These are phyloP conservation scores for Candida endomychidarum DNA, from an alignment of 805 yeast species.

Conservation along the genomic window DNA sequence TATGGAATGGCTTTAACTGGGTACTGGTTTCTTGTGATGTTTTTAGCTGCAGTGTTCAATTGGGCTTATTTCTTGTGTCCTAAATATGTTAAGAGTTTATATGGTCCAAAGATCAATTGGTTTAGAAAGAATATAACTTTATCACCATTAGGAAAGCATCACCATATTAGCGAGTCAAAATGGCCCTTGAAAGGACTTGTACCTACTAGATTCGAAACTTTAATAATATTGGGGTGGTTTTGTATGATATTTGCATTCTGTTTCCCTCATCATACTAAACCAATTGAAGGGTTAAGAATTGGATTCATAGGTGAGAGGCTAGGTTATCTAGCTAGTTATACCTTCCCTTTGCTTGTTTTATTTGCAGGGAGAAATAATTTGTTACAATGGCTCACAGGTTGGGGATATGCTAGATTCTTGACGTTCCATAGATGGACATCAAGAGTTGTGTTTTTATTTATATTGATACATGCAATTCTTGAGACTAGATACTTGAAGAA, in stretches of 20 bases:
- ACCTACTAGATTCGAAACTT: slow-evolving; percentile 54
- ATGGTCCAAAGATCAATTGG: slow-evolving; percentile 15
- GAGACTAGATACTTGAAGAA: slow-evolving; percentile 40
- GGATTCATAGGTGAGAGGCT: slow-evolving; percentile 39
- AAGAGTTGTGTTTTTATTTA: slow-evolving; percentile 46
- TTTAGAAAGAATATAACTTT: slow-evolving; percentile 25
- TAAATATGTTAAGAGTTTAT: slow-evolving; percentile 29
- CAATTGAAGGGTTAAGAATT: slow-evolving; percentile 20
- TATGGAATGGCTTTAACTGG: slow-evolving; percentile 27
- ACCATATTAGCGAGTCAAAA: slow-evolving; percentile 13
- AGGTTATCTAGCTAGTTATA: slow-evolving; percentile 52
- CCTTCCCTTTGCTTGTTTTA: slow-evolving; percentile 58
- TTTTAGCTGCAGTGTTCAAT: slow-evolving; percentile 33
- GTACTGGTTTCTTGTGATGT: slow-evolving; percentile 30
- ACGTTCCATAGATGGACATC: slow-evolving; percentile 68
- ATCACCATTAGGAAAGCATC: slow-evolving; percentile 23
- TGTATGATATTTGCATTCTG: slow-evolving; percentile 30
- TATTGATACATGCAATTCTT: slow-evolving; percentile 55
- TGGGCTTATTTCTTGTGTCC: slow-evolving; percentile 23
- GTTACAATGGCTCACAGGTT: slow-evolving; percentile 60
- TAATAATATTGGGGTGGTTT: slow-evolving; percentile 42
- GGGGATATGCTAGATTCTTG: slow-evolving; percentile 60
- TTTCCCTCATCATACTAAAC: slow-evolving; percentile 24
- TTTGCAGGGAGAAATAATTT: slow-evolving; percentile 78
- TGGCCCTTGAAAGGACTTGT: slow-evolving; percentile 25